Evolutionary conservation across 345 rosid species (phyloP), one percentile per base, ranked within the genome.

Genomic region (Noccaea bulbosa): DNA sequence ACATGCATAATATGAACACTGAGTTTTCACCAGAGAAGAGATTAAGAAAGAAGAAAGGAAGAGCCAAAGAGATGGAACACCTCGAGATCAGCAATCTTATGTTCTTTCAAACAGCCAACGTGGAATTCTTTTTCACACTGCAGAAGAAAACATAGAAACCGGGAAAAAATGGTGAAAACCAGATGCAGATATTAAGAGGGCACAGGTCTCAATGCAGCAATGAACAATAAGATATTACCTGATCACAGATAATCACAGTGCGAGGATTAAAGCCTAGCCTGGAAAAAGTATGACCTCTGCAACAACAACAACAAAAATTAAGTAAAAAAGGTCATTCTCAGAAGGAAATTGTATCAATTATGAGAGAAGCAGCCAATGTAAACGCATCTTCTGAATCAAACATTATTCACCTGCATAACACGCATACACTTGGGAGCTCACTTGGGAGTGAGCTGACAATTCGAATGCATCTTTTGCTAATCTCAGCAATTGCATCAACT

Each of bases 121-220:
- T 93, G 98, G 72, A 79, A 91, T 78, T 93, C 98, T 83, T 82
- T 89, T 85, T 93, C 98, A 70, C 98, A 93, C 97, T 88, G 77
- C 62, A 6, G n/a, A 58, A 58, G 41, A 54, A 60, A 46, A 30
- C 11, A 75, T 62, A 41, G 11, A 67, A 74, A 69, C 22, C 4
- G 6, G 6, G 52, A 60, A 37, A 61, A 52, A 27, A 54, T 62
- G 58, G 69, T 69, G 32, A 69, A 53, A 46, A 54, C 39, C 65
- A 54, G 33, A 53, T 27, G 57, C 20, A 39, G 17, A 77, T 10
- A 2, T 47, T 62, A 39, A 59, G 60, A 61, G 65, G 65, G 24
- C 67, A 65, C 2, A 46, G 7, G 14, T 9, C 38, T 7, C 56
- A 11, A 44, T 53, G 53, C 20, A 50, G 15, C 75, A 63, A 58